These are phyloP conservation scores for Apophysomyces variabilis DNA, from an alignment of 371 early-diverging fungal genomes.

Conservation along the genomic window DNA sequence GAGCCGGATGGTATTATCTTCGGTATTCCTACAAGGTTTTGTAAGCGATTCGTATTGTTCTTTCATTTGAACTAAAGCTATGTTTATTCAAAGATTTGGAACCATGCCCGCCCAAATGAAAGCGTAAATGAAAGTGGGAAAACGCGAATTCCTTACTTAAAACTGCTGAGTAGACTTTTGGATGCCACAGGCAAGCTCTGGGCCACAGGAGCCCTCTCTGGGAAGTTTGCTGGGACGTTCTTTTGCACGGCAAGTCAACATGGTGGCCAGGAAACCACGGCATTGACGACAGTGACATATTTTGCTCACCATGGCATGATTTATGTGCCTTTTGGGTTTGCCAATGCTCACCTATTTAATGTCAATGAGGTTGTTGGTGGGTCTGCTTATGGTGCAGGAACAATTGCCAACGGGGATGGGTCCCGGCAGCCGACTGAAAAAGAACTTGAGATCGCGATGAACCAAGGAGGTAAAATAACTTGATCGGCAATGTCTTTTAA, in stretches of 20 bases:
- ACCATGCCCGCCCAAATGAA: conserved; percentile 79
- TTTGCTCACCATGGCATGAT: conserved; percentile 84
- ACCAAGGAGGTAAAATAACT: conserved; percentile 31
- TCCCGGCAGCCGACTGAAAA: conserved; percentile 59
- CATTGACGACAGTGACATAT: conserved; percentile 68
- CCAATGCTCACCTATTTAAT: conserved; percentile 53
- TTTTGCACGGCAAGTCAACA: conserved; percentile 75
- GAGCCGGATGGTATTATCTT: conserved; percentile 83
- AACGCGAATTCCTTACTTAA: background rate
- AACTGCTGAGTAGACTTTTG: conserved; percentile 27
- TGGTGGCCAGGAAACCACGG: conserved; percentile 85
- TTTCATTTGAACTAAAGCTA: background rate
- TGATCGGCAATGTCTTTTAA: background rate
- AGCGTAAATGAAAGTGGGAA: conserved; percentile 32
- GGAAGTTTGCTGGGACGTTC: conserved; percentile 78
- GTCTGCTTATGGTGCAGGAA: conserved; percentile 75
- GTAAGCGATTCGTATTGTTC: background rate
- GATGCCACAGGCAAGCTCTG: conserved; percentile 80
- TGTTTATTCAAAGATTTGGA: conserved; percentile 44
- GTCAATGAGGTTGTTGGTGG: conserved; percentile 68
- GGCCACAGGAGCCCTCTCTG: conserved; percentile 65
- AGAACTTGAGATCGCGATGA: conserved; percentile 68
- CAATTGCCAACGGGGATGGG: conserved; percentile 48
- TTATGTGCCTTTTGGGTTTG: conserved; percentile 77
- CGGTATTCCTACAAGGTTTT: conserved; percentile 76